Conservation (phyloP, 73 alveolate genomes). For the Paramecium caudatum region DNA sequence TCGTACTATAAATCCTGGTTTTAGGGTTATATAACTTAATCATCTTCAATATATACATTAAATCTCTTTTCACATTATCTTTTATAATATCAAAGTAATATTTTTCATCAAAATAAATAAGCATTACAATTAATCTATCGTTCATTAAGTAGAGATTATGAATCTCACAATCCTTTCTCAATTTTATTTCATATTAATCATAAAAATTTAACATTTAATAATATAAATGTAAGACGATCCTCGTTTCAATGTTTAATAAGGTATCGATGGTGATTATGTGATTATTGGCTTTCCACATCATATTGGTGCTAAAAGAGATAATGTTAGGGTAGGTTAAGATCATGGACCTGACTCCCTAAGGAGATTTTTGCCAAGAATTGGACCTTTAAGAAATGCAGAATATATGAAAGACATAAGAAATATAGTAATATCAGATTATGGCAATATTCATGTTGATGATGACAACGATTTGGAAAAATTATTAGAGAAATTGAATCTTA, state of each 20-base stretch:
- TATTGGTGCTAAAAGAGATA: constrained; percentile 76
- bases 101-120: neutral
- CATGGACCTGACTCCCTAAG: constrained; percentile 81
- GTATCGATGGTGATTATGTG: constrained; percentile 77
- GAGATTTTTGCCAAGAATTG: constrained; percentile 72
- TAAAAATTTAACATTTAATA: constrained; percentile 32
- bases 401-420: constrained; percentile 60
- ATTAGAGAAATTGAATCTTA: constrained; percentile 30
- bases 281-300: constrained; percentile 81
- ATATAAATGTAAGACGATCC: constrained; percentile 66
- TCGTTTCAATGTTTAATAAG: constrained; percentile 66
- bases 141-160: neutral
- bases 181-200: neutral
- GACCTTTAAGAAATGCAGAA: constrained; percentile 79
- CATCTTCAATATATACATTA: neutral
- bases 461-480: constrained; percentile 65
- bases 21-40: neutral
- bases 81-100: constrained; percentile 3
- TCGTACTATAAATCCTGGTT: neutral
- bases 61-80: neutral
- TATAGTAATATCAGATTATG: constrained; percentile 71
- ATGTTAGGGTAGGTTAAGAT: constrained; percentile 77
- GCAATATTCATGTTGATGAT: constrained; percentile 67
- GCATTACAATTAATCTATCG: neutral
- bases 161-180: constrained; percentile 9